A percentile compares a stretch with the other conserved stretches of the same genome.
Conservation (phyloP, 805 yeast genomes). For the Metahyphopichia silvanorum region DNA sequence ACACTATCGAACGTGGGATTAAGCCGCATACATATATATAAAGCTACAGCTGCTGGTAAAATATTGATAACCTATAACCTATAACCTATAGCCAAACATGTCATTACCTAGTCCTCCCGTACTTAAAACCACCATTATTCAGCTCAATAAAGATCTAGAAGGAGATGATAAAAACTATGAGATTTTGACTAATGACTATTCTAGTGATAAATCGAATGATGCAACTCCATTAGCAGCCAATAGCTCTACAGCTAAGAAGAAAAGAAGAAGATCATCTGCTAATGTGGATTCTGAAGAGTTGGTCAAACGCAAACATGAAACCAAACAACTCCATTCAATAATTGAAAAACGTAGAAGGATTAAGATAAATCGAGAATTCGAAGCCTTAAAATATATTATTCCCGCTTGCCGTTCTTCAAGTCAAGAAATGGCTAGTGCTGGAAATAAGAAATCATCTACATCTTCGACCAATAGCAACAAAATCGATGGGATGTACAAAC, state of each 20-base stretch:
- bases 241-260: slow-evolving; percentile 19
- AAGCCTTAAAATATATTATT: slow-evolving; percentile 69
- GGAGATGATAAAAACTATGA: slow-evolving; percentile 40
- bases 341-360: slow-evolving; percentile 77
- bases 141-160: slow-evolving; percentile 41
- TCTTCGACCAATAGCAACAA: slow-evolving; percentile 27
- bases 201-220: slow-evolving; percentile 4
- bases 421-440: slow-evolving; percentile 9
- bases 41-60: too few species aligned
- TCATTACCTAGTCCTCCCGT: slow-evolving; percentile 38
- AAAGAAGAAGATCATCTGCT: slow-evolving; percentile 37
- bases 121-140: slow-evolving; percentile 43
- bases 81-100: too few species aligned
- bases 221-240: slow-evolving; percentile 5
- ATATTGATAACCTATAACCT: too few species aligned
- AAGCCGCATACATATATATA: too few species aligned
- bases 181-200: slow-evolving; percentile 38
- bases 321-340: slow-evolving; percentile 59
- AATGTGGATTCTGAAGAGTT: slow-evolving; percentile 39
- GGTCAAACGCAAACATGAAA: slow-evolving; percentile 39
- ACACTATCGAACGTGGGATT: too few species aligned
- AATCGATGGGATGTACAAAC: slow-evolving; percentile 70
- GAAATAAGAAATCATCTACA: slow-evolving; percentile 7
- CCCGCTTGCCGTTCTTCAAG: slow-evolving; percentile 70
- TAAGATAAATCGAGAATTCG: slow-evolving; percentile 80